These are phyloP conservation scores for Circinella umbellata DNA, from an alignment of 371 early-diverging fungal species.

Conservation along the genomic window DNA sequence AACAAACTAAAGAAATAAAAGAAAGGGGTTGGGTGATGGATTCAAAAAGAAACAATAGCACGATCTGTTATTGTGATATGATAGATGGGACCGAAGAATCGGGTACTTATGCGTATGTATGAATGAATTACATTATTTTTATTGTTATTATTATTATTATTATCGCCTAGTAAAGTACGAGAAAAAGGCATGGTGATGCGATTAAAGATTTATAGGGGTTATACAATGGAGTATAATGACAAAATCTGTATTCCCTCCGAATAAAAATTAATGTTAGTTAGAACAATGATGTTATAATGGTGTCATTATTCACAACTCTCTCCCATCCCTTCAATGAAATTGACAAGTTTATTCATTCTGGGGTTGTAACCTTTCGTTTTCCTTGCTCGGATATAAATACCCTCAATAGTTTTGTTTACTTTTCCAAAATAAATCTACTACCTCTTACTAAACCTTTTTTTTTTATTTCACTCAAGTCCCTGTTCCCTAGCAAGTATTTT, in stretches of 20 bases:
- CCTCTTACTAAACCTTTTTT: neutral
- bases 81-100: neutral
- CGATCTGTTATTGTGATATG: neutral
- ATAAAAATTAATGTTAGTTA: neutral
- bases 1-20: too few relatives aligned
- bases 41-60: too few relatives aligned
- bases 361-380: neutral
- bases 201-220: constrained; percentile 1
- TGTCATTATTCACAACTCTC: constrained; percentile 9
- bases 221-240: constrained; percentile 10
- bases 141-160: too few relatives aligned
- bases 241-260: constrained; percentile 1
- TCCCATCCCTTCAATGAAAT: neutral
- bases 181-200: neutral
- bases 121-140: too few relatives aligned
- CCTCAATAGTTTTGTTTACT: neutral
- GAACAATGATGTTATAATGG: constrained; percentile 17
- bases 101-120: neutral
- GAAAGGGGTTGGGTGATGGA: too few relatives aligned
- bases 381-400: constrained; percentile 9
- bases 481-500: constrained; percentile 3
- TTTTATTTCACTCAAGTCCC: too few relatives aligned
- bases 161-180: too few relatives aligned
- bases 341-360: neutral
- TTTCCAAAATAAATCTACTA: neutral